Percentiles rank a stretch among this genome's conserved stretches.
Conservation (phyloP, 2,329 filamentous ascomycete species). For the Fusarium metavorans region DNA sequence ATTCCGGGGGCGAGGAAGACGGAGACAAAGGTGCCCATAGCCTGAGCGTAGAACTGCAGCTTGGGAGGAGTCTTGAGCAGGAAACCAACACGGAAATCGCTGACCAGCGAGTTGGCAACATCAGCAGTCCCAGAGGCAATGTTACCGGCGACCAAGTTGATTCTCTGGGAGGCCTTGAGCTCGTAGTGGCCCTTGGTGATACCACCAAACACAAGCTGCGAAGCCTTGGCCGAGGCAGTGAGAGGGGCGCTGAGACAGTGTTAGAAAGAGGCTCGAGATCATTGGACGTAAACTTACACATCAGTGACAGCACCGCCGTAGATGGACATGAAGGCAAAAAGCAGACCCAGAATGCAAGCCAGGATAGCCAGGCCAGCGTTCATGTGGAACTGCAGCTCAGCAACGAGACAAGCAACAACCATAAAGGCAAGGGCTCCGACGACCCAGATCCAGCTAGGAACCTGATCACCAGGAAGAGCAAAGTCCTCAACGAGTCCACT, state of each 20-base stretch:
- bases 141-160: slow-evolving; percentile 74
- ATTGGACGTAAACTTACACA: slow-evolving; percentile 45
- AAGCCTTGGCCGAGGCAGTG: slow-evolving; percentile 75
- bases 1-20: slow-evolving; percentile 75
- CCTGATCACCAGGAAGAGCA: slow-evolving; percentile 57
- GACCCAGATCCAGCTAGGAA: slow-evolving; percentile 67
- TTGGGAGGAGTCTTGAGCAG: slow-evolving; percentile 73
- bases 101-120: slow-evolving; percentile 65
- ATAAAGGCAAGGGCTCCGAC: slow-evolving; percentile 61
- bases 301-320: slow-evolving; percentile 66
- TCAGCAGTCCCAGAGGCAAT: slow-evolving; percentile 68
- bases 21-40: slow-evolving; percentile 71
- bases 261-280: background rate
- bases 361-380: slow-evolving; percentile 67
- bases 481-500: slow-evolving; percentile 54
- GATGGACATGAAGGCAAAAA: slow-evolving; percentile 68
- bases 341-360: slow-evolving; percentile 66
- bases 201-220: slow-evolving; percentile 75
- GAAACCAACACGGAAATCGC: slow-evolving; percentile 77
- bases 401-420: slow-evolving; percentile 64
- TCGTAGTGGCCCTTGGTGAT: slow-evolving; percentile 68
- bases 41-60: slow-evolving; percentile 76
- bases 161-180: slow-evolving; percentile 65
- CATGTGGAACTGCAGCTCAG: slow-evolving; percentile 65
- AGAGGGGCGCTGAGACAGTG: slow-evolving; percentile 62